Evolutionary conservation across 345 rosid genomes (phyloP), one percentile per base, ranked within the genome.

Genomic region (Pugionium cornutum): DNA sequence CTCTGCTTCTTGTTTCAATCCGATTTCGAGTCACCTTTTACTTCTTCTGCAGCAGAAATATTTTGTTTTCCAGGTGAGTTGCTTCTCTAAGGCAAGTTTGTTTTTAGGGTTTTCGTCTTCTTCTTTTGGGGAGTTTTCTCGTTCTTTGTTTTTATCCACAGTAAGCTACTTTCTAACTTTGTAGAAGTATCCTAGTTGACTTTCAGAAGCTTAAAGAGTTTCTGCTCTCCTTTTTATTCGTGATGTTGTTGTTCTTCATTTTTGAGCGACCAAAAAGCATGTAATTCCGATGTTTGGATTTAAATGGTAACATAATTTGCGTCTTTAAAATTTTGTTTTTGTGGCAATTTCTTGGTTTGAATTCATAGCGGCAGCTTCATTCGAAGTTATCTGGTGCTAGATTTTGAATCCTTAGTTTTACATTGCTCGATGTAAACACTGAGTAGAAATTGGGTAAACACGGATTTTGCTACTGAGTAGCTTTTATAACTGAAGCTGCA

Each of bases 111-210:
- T 73, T 57, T 33, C 4, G 3, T 41, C 2, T 26, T 3, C 2
- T 9, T 37, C 31, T 25, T 4, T 18, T 2, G 18, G 18, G 18
- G 18, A 18, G 18, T 31, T 32, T 48, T 44, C 34, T 45, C 3
- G 33, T 56, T 10, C 11, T 60, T 52, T 37, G 5, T 40, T 69
- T 27, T 33, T 56, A 50, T 70, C 30, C 44, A 34, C 66, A 36
- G 49, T 72, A 58, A 58, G 56, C 62, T 66, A 50, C 77, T 58
- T 48, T 33, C 9, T 18, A 18, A 34, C 69, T 70, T 1, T 63
- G 36, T 47, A 0, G 40, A 72, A 42, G 41, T 72, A 56, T 49
- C 72, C 72, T 66, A 58, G 76, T 66, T 73, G 77, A 66, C 77
- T 73, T 73, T 45, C 29, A 36, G 10, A 6, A 43, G 31, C 49